Evolutionary conservation across 495 filamentous ascomycete species (phyloP).

Genomic region (Aspergillus sclerotiicarbonarius): DNA sequence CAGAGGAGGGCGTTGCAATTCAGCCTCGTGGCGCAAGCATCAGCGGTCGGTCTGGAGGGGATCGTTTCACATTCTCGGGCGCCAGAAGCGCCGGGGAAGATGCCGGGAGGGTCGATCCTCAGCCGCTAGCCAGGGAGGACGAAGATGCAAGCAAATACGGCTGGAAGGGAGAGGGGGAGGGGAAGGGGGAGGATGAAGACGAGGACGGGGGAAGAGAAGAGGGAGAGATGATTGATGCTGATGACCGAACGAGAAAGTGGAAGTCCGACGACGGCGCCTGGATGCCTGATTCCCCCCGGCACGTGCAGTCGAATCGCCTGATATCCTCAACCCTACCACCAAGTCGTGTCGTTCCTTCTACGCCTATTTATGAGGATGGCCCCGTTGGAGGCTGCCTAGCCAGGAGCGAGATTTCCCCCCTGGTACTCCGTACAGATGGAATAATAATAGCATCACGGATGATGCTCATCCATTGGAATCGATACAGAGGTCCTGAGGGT

Average conservation of each 20-base stretch:
- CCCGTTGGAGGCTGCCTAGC: background rate
- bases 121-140: background rate
- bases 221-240: background rate
- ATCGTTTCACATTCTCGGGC: constrained; percentile 20
- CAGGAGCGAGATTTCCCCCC: background rate
- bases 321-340: background rate
- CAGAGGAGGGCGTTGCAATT: constrained; percentile 23
- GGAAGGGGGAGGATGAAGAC: background rate
- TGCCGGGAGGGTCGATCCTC: background rate
- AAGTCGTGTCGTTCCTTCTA: background rate
- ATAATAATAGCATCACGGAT: too few species aligned
- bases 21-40: constrained; percentile 28
- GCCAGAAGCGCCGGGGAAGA: constrained; percentile 1
- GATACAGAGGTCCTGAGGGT: background rate
- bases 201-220: background rate
- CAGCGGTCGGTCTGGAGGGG: constrained; percentile 11
- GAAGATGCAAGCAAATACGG: background rate
- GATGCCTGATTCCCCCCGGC: background rate
- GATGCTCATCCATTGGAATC: too few species aligned
- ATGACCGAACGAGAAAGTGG: background rate
- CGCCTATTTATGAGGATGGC: background rate
- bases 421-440: too few species aligned
- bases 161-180: background rate
- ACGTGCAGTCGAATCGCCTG: background rate
- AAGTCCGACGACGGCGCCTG: background rate